A percentile compares a stretch with the other conserved stretches of the same genome.
Evolutionary conservation across 164 flowering plant species (phyloP).

Genomic region (Umbilicus rupestris): DNA sequence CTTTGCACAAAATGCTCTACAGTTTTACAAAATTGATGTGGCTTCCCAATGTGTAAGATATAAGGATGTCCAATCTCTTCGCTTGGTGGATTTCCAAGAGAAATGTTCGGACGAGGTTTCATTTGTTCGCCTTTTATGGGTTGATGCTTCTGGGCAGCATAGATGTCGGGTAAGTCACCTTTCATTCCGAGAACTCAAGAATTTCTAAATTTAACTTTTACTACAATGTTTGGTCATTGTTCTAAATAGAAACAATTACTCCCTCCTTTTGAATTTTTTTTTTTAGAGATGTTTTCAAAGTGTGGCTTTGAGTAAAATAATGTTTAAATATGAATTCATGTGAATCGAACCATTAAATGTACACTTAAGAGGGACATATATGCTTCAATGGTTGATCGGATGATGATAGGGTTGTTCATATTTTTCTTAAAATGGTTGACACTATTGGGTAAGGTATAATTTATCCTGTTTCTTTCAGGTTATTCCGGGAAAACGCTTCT

Average conservation of each 20-base stretch:
- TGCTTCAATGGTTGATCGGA: too few species aligned
- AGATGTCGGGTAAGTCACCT: slow-evolving; percentile 71
- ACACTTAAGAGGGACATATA: too few species aligned
- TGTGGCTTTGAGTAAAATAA: background rate
- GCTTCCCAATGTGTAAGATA: slow-evolving; percentile 8
- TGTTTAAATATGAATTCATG: background rate
- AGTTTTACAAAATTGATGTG: slow-evolving; percentile 50
- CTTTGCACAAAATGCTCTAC: slow-evolving; percentile 48
- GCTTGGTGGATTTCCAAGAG: slow-evolving; percentile 12
- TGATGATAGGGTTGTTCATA: background rate
- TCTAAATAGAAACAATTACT: background rate
- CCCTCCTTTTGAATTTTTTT: background rate
- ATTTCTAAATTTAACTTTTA: background rate
- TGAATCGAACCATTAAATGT: too few species aligned
- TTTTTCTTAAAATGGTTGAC: background rate
- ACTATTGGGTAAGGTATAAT: background rate
- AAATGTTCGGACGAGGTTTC: slow-evolving; percentile 19
- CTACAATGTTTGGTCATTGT: background rate
- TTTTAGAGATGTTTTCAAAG: background rate
- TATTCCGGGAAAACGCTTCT: slow-evolving; percentile 64
- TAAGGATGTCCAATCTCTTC: slow-evolving; percentile 16
- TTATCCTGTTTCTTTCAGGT: slow-evolving; percentile 35
- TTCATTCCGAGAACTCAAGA: background rate
- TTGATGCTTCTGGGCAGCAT: slow-evolving; percentile 85
- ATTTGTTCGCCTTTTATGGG: slow-evolving; percentile 74